Percentiles rank a stretch among this genome's conserved stretches.
These are phyloP conservation scores for Stephania yunnanensis DNA, from an alignment of 164 flowering plant genomes.

Conservation along the genomic window DNA sequence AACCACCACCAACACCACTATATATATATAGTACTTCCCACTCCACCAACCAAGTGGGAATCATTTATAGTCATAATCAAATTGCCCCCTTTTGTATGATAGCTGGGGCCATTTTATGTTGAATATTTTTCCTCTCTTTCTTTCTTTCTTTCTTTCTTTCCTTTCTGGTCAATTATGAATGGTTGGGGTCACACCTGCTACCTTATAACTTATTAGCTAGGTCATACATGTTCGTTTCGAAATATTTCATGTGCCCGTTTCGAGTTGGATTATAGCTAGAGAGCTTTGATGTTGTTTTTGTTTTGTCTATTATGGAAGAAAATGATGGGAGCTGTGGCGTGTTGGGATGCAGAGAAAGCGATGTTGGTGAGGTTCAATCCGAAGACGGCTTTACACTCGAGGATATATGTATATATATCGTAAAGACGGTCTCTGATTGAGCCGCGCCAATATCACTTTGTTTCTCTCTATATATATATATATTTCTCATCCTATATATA, in stretches of 20 bases:
- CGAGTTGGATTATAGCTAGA: neutral
- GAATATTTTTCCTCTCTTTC: neutral
- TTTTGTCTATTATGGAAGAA: neutral
- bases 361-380: conserved; percentile 99
- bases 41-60: conserved; percentile 15
- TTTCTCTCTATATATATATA: conserved; percentile 20
- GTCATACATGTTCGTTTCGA: neutral
- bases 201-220: neutral
- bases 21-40: conserved; percentile 4
- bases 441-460: conserved; percentile 99
- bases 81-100: conserved; percentile 5
- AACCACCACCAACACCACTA: conserved; percentile 13
- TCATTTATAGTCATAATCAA: conserved; percentile 9
- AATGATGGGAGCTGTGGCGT: neutral
- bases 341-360: conserved; percentile 46
- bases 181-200: neutral
- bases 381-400: conserved; percentile 57
- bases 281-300: neutral
- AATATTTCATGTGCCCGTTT: neutral
- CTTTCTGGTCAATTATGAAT: neutral
- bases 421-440: conserved; percentile 93
- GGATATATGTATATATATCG: conserved; percentile 6
- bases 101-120: neutral
- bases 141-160: neutral
- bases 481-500: neutral